Evolutionary conservation across 257 asterid genomes (phyloP), one percentile per base, ranked within the genome.

Genomic region (Linderniella brevidens): DNA sequence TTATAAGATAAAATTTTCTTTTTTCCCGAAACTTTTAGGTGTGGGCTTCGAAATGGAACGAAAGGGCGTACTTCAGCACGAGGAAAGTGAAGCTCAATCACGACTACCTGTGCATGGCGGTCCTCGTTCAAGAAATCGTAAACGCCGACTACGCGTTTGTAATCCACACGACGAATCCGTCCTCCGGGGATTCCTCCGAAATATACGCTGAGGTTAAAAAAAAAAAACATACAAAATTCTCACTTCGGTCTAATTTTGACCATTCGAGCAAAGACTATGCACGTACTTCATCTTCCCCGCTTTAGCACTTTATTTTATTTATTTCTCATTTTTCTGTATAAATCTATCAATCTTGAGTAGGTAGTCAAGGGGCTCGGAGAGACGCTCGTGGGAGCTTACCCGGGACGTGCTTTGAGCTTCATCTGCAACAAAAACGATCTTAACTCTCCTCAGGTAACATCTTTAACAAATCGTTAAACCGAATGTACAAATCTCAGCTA

Each of bases 11-110:
- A n/a, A n/a, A n/a, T n/a, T n/a, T n/a, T n/a, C 25, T 37, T 48
- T 41, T 35, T 41, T 35, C 4, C 6, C 53, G 51, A 55, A 41
- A 1, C 41, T 37, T 43, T 36, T 47, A 90, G 99, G 99, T 90
- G 18, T 90, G 99, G 99, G 96, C 96, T 58, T 90, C 99, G 45
- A 90, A 90, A 60, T 90, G 99, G 99, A 90, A 90, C 35, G 99
- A 90, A 71, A 77, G 99, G 69, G 99, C 99, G 66, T 90, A 78
- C 65, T 79, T 81, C 68, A 90, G 99, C 82, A 81, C 94, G 46
- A 77, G 86, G 66, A 90, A 81, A 74, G 99, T 79, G 70, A 85
- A 85, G 58, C 80, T 90, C 54, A 84, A 90, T 63, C 99, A 90
- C 46, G 86, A 79, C 63, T 77, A 58, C 68, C 94, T 90, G 61